phyloP scores from a whole-genome alignment of 345 rosid species.

The Lepidium didymum region DNA sequence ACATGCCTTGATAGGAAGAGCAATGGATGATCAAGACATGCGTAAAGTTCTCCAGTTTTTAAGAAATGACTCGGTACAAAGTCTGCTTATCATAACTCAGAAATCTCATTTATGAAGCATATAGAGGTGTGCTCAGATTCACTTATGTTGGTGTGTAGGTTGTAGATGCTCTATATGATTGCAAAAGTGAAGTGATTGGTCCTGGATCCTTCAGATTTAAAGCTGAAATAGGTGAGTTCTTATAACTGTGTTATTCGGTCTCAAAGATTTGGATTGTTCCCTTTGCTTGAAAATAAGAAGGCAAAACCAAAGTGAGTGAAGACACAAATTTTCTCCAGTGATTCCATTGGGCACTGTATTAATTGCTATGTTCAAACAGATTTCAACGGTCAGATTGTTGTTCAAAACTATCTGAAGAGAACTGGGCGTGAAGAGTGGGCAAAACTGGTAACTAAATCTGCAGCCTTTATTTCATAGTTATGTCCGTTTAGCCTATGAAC shows the following conservation, averaged over 20 bases:
- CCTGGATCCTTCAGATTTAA: conserved; percentile 97
- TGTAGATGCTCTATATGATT: conserved; percentile 90
- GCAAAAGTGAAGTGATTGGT: conserved; percentile 99
- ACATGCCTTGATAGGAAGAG: conserved; percentile 96
- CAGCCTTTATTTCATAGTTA: neutral
- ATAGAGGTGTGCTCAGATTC: neutral
- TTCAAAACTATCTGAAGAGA: conserved; percentile 77
- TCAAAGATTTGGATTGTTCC: neutral
- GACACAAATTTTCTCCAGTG: neutral
- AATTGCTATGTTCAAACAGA: conserved; percentile 46
- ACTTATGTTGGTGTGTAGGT: conserved; percentile 41
- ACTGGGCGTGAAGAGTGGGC: conserved; percentile 91
- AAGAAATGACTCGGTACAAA: conserved; percentile 76
- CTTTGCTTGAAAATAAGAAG: neutral
- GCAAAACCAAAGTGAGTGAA: neutral
- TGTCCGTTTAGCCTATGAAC: neutral
- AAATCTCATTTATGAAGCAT: neutral
- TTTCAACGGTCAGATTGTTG: conserved; percentile 82
- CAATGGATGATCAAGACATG: conserved; percentile 96
- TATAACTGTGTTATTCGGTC: conserved; percentile 5
- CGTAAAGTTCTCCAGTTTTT: conserved; percentile 76
- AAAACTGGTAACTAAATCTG: conserved; percentile 43
- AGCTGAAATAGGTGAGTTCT: conserved; percentile 85
- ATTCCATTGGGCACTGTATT: neutral
- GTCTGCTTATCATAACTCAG: neutral